Conservation (phyloP, 208 protist species). For the Acanthamoeba sp. region DNA sequence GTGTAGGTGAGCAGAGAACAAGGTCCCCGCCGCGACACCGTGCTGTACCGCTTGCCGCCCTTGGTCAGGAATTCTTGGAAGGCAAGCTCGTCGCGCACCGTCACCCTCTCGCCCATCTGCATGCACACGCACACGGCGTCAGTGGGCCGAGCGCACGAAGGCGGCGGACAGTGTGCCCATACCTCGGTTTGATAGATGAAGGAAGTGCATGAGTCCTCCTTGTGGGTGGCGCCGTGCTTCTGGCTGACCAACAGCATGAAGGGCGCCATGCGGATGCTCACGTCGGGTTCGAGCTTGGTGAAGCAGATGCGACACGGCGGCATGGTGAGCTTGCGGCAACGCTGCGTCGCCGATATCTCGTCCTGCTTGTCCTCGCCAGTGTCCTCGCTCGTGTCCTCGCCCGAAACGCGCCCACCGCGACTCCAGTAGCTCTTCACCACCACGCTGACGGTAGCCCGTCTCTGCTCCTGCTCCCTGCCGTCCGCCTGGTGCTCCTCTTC, state of each 20-base stretch:
- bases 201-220: background rate
- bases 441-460: background rate
- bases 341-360: background rate
- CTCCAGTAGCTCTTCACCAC: slow-evolving; percentile 51
- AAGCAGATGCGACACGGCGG: slow-evolving; percentile 47
- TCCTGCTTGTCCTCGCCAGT: background rate
- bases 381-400: background rate
- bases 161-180: background rate
- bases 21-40: background rate
- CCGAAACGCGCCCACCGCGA: background rate
- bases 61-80: background rate
- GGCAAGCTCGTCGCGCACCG: background rate
- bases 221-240: slow-evolving; percentile 42
- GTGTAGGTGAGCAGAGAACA: slow-evolving; percentile 40
- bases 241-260: slow-evolving; percentile 9
- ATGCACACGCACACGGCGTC: background rate
- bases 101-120: background rate
- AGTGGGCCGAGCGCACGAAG: background rate
- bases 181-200: slow-evolving; percentile 32
- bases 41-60: slow-evolving; percentile 34
- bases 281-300: slow-evolving; percentile 31
- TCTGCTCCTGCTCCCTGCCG: background rate
- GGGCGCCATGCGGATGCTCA: background rate
- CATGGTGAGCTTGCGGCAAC: slow-evolving; percentile 51
- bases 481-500: background rate